A percentile compares a stretch with the other conserved stretches of the same genome.
These are phyloP conservation scores for Pseudopithomyces chartarum DNA, from an alignment of 2,329 filamentous ascomycete genomes.

Conservation along the genomic window DNA sequence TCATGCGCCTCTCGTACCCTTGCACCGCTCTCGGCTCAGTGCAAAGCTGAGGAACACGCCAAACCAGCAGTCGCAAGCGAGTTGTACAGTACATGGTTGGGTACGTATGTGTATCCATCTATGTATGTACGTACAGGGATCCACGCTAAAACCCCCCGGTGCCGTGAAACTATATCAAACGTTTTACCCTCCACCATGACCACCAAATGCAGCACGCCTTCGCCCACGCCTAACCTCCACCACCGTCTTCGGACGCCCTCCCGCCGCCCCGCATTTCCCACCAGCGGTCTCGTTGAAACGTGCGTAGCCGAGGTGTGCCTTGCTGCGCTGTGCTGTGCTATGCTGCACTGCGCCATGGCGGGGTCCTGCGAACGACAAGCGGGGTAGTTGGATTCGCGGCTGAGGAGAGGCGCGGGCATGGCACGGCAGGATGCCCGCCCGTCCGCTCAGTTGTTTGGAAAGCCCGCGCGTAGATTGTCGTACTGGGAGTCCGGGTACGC, in stretches of 20 bases:
- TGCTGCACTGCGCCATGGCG: too few relatives aligned
- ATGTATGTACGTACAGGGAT: not conserved
- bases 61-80: conserved; percentile 4
- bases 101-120: too few relatives aligned
- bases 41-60: not conserved
- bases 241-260: not conserved
- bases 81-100: too few relatives aligned
- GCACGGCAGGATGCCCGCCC: not conserved
- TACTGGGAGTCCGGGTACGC: conserved; percentile 59
- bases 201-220: conserved; percentile 4
- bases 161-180: conserved; percentile 14
- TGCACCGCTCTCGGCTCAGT: not conserved
- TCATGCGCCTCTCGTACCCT: not conserved
- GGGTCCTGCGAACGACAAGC: not conserved
- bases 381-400: too few relatives aligned
- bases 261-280: not conserved
- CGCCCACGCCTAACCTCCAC: not conserved
- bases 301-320: not conserved
- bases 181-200: conserved; percentile 5
- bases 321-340: too few relatives aligned
- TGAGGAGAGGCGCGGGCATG: too few relatives aligned
- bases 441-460: conserved; percentile 11
- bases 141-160: not conserved
- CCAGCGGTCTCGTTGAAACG: not conserved
- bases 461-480: conserved; percentile 49